phyloP scores from a whole-genome alignment of 2,329 filamentous ascomycete genomes.

The Colletotrichum sp. region DNA sequence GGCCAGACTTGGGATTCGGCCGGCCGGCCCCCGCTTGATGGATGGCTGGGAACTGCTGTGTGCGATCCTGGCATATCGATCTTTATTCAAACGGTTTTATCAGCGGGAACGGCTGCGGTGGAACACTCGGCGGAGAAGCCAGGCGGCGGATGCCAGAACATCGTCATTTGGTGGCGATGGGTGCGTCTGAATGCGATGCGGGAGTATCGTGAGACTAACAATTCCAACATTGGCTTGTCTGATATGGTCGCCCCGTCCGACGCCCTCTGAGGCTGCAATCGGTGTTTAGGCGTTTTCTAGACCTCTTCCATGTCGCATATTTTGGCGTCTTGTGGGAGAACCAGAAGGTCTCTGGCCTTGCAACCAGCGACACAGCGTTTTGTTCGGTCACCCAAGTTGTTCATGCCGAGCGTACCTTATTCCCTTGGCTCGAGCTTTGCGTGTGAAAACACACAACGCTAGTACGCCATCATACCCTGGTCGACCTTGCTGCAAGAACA shows the following conservation, averaged over 20 bases:
- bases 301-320: background rate
- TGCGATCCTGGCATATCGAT: conserved; percentile 1
- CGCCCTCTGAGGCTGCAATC: background rate
- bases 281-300: background rate
- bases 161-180: background rate
- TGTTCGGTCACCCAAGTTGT: background rate
- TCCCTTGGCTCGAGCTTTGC: background rate
- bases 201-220: background rate
- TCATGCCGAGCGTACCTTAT: background rate
- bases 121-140: background rate
- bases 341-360: background rate
- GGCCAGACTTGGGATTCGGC: background rate
- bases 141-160: background rate
- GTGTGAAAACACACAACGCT: background rate
- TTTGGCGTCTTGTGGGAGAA: background rate
- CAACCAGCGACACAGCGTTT: background rate
- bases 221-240: background rate
- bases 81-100: conserved; percentile 1
- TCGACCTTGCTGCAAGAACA: background rate
- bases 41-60: background rate
- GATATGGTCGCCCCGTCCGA: background rate
- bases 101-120: conserved; percentile 2
- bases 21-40: background rate
- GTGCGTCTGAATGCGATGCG: background rate
- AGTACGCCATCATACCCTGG: background rate